phyloP scores from a whole-genome alignment of 1,284 basidiomycete genomes.

The Marasmius sp. region DNA sequence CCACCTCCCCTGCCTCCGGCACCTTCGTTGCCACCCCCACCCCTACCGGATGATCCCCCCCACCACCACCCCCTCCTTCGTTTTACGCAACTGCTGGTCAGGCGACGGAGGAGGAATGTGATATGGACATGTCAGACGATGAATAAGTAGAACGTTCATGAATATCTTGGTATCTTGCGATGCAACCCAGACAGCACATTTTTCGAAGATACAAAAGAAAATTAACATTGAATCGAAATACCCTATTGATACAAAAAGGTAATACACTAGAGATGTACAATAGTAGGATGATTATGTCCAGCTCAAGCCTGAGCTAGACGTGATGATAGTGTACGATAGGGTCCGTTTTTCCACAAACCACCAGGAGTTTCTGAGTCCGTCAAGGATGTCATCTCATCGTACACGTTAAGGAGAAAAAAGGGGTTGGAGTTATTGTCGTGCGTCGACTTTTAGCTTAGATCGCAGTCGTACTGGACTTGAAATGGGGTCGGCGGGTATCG shows the following conservation, averaged over 20 bases:
- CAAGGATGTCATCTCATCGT: background rate
- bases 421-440: background rate
- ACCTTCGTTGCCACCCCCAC: background rate
- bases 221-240: too few species aligned
- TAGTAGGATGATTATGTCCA: too few species aligned
- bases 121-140: conserved; percentile 19
- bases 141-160: background rate
- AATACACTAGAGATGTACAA: too few species aligned
- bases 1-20: background rate
- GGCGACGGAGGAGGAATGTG: conserved; percentile 5
- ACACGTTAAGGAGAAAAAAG: background rate
- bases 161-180: background rate
- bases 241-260: too few species aligned
- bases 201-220: too few species aligned
- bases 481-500: background rate
- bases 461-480: background rate
- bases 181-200: background rate
- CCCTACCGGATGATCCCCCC: conserved; percentile 7
- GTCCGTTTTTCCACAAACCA: too few species aligned
- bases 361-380: background rate
- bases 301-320: too few species aligned
- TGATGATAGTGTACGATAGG: too few species aligned
- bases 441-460: background rate
- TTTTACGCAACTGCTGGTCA: background rate
- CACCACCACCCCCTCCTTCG: conserved; percentile 8